Base-by-base conservation (phyloP, 2,329 filamentous ascomycete genomes). In the Aspergillus sp. region DNA sequence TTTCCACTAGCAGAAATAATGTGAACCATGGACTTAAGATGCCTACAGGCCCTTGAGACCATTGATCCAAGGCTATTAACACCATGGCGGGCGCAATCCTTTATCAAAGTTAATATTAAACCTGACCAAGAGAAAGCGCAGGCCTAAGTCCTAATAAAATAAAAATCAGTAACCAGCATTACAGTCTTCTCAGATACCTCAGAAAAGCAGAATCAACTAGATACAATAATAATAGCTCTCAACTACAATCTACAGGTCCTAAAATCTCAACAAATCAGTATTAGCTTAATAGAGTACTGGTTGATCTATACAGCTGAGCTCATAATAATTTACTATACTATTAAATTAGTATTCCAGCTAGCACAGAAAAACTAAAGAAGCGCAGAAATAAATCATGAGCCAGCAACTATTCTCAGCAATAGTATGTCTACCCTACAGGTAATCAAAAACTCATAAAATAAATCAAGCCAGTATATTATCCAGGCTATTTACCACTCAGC, bases 71-170 rank as follows among this genome's bases (percentile, higher is more conserved):
- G 30, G 1, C 66, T 64, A 17, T 53, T 64, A 25, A 50, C 61
- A 55, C 69, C 63, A 9, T 73, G 65, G 70, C 62, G 63, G 41
- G 13, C 23, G 2, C 52, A 65, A 15, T 36, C 59, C 32, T 73
- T 70, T 58, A 21, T 55, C 15, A 57, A 69, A 54, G 69, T 72
- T 23, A 60, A 69, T 32, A 65, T 73, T 36, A 56, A 64, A 47
- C 41, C 52, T 25, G 65, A 72, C 17, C 61, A 19, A 30, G 63
- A 69, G 12, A 47, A 54, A 9, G 67, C 65, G 2, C 52, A 65
- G 52, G 45, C 62, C 4, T 49, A 5, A 28, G 25, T 3, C 25
- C 5, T 28, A 3, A 2, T 3, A 8, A 28, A 13, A 55, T 54
- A 49, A 19, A 28, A 28, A 28, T 59, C 59, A 10, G 63, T 17